phyloP scores from a whole-genome alignment of 169 alveolate genomes.

The Plasmodium malariae region DNA sequence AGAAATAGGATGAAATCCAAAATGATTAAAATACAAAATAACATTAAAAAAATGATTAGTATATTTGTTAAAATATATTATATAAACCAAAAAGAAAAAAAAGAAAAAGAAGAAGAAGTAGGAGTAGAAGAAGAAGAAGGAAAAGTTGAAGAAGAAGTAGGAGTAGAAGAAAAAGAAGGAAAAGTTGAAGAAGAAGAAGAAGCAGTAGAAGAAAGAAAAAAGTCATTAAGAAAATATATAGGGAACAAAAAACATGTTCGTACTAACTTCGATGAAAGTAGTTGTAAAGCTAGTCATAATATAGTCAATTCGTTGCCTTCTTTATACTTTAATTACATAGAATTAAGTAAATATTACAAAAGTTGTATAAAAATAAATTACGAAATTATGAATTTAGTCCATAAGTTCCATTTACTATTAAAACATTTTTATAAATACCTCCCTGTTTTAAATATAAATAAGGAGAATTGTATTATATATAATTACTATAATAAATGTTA shows the following conservation, averaged over 20 bases:
- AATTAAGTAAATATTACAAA: slow-evolving; percentile 49
- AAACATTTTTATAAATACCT: slow-evolving; percentile 66
- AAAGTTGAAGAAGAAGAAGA: background rate
- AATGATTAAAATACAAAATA: slow-evolving; percentile 54
- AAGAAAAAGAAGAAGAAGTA: background rate
- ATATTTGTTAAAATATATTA: slow-evolving; percentile 41
- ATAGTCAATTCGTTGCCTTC: background rate
- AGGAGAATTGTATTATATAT: slow-evolving; percentile 37
- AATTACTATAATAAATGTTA: slow-evolving; percentile 44
- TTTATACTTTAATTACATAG: slow-evolving; percentile 31
- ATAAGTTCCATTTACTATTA: slow-evolving; percentile 55
- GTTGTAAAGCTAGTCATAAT: background rate
- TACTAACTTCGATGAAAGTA: background rate
- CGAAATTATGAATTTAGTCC: slow-evolving; percentile 36
- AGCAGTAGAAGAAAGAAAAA: background rate
- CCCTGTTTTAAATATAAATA: slow-evolving; percentile 50
- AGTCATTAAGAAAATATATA: background rate
- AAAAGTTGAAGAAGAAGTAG: slow-evolving; percentile 7
- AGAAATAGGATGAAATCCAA: slow-evolving; percentile 37
- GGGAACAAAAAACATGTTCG: background rate
- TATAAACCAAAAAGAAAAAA: slow-evolving; percentile 17
- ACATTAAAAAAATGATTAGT: slow-evolving; percentile 50
- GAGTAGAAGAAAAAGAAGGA: background rate
- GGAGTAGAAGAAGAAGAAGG: background rate
- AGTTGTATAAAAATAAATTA: slow-evolving; percentile 60